phyloP scores from a whole-genome alignment of 1,284 basidiomycete species.

The Inonotus obliquus region DNA sequence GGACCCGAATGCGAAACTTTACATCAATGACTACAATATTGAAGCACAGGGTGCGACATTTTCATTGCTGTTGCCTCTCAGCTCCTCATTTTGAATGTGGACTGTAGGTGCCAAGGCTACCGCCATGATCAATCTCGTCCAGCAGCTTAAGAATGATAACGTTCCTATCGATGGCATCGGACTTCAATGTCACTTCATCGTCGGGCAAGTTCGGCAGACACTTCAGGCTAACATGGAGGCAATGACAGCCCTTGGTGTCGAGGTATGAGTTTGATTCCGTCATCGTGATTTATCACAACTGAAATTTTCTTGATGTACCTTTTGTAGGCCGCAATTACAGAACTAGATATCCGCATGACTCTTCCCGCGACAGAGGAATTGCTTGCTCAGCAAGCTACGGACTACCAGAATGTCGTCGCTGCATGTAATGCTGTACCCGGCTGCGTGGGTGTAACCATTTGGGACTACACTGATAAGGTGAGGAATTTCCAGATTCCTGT shows the following conservation, averaged over 20 bases:
- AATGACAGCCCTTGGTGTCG: conserved; percentile 46
- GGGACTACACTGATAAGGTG: conserved; percentile 46
- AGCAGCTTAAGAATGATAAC: conserved; percentile 34
- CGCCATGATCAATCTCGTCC: conserved; percentile 42
- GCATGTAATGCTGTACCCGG: conserved; percentile 39
- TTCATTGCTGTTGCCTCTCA: neutral
- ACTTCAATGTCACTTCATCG: conserved; percentile 46
- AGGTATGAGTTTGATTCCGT: conserved; percentile 30
- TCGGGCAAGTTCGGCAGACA: conserved; percentile 39
- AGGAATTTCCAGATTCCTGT: neutral
- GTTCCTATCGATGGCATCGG: conserved; percentile 49
- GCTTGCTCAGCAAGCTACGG: conserved; percentile 43
- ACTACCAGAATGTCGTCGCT: conserved; percentile 41
- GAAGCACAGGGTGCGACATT: conserved; percentile 23
- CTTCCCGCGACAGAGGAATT: conserved; percentile 44
- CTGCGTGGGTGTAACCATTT: conserved; percentile 40
- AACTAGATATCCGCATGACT: conserved; percentile 50
- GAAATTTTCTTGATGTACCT: neutral
- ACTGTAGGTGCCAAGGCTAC: conserved; percentile 37
- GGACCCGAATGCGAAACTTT: conserved; percentile 32
- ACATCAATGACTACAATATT: conserved; percentile 36
- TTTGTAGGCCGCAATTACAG: conserved; percentile 38
- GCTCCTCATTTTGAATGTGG: neutral
- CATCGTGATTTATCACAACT: neutral
- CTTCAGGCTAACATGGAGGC: conserved; percentile 39